Percentiles rank a stretch among this genome's conserved stretches.
These are phyloP conservation scores for Vachellia collinsii DNA, from an alignment of 306 rosid species.

Conservation along the genomic window DNA sequence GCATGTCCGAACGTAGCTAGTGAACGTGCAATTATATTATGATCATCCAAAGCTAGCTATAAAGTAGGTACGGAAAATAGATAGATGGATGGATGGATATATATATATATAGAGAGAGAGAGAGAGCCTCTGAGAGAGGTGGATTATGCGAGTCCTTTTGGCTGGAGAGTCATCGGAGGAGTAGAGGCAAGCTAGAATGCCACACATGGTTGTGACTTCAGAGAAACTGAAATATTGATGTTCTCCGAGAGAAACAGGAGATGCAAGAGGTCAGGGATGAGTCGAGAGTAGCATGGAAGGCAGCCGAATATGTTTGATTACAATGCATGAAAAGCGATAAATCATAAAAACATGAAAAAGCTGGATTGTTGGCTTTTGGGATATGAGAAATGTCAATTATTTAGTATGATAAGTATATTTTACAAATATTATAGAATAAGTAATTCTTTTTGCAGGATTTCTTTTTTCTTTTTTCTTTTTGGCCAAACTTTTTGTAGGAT, in stretches of 20 bases:
- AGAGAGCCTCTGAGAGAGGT: background rate
- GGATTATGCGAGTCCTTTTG: slow-evolving; percentile 3
- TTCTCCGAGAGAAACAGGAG: background rate
- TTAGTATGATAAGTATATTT: background rate
- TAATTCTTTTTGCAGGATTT: no score
- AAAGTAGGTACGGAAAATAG: no score
- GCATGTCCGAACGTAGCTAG: no score
- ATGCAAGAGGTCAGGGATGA: background rate
- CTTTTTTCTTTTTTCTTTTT: no score
- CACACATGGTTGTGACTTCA: background rate
- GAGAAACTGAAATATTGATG: background rate
- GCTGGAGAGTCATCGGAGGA: background rate
- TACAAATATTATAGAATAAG: background rate
- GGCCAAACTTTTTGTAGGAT: background rate
- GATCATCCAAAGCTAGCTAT: no score
- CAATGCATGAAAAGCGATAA: no score
- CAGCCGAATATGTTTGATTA: background rate
- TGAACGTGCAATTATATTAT: no score
- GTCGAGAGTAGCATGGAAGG: background rate
- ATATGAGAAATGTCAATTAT: background rate
- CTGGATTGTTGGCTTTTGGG: background rate
- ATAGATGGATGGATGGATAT: no score
- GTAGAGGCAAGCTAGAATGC: background rate
- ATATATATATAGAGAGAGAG: no score
- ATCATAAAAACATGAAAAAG: background rate